These are phyloP conservation scores for Penicillium fimorum DNA, from an alignment of 495 filamentous ascomycete species.

Conservation along the genomic window DNA sequence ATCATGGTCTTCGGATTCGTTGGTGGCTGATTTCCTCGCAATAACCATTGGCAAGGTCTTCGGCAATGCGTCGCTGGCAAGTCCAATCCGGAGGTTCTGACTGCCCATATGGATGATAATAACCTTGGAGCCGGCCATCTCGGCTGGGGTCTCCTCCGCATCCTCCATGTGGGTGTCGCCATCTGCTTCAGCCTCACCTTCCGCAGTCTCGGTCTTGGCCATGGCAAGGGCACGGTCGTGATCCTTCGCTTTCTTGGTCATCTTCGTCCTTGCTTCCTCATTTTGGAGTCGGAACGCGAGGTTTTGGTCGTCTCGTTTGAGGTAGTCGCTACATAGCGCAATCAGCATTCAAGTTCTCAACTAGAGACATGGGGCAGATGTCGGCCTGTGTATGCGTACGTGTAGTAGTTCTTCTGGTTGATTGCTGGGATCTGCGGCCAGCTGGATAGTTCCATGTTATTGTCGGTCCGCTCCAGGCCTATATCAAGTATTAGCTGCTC, in stretches of 20 bases:
- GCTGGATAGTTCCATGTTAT: constrained; percentile 89
- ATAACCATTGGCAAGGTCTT: constrained; percentile 93
- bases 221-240: constrained; percentile 79
- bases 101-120: constrained; percentile 98
- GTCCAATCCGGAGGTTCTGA: constrained; percentile 88
- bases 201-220: constrained; percentile 46
- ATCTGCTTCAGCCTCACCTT: constrained; percentile 53
- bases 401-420: constrained; percentile 99
- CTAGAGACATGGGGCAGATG: not conserved
- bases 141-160: constrained; percentile 53
- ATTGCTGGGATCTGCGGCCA: constrained; percentile 92
- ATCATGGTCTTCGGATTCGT: constrained; percentile 77
- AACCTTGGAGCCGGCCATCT: constrained; percentile 78
- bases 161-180: constrained; percentile 67
- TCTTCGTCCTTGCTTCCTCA: constrained; percentile 74
- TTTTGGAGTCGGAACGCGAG: constrained; percentile 81
- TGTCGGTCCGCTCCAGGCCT: constrained; percentile 95
- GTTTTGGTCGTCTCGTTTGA: constrained; percentile 96
- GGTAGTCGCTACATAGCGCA: constrained; percentile 68
- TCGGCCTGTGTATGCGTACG: constrained; percentile 57
- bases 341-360: constrained; percentile 13
- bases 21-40: constrained; percentile 69
- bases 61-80: constrained; percentile 90
- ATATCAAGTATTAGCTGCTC: constrained; percentile 5
- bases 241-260: constrained; percentile 82